Percentiles rank a stretch among this genome's conserved stretches.
Conservation (phyloP, 441 rosid species). For the Omphalea diandra region DNA sequence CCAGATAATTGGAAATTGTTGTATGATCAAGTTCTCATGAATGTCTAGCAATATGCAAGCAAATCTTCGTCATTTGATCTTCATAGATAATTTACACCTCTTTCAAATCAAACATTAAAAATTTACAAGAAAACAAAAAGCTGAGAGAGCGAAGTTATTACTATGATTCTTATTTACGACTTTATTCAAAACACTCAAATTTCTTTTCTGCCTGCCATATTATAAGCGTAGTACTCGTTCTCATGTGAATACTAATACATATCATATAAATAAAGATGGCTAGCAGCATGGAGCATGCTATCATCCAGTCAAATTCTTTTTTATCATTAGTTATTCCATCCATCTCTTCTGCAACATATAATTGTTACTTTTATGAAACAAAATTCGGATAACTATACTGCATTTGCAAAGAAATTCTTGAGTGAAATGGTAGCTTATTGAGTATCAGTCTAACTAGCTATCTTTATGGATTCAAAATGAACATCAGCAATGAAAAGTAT, state of each 20-base stretch:
- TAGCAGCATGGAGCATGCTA: not conserved
- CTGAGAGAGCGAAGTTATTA: not conserved
- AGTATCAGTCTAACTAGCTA: not conserved
- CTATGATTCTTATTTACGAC: not conserved
- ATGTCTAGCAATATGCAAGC: too few species aligned
- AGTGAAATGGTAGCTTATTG: not conserved
- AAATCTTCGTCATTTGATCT: not conserved
- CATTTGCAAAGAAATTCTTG: not conserved
- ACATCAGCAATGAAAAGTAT: not conserved
- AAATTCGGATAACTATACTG: not conserved
- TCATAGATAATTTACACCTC: not conserved
- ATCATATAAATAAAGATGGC: not conserved
- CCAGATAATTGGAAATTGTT: too few species aligned
- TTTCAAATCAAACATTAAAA: not conserved
- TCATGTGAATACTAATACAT: not conserved
- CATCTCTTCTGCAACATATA: not conserved
- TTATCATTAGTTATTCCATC: not conserved
- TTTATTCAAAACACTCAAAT: not conserved
- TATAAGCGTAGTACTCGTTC: not conserved
- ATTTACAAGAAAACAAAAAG: not conserved
- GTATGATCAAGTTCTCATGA: too few species aligned
- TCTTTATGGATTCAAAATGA: not conserved
- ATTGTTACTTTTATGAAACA: not conserved
- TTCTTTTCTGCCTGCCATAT: conserved; percentile 2
- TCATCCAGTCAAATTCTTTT: not conserved